A percentile compares a stretch with the other conserved stretches of the same genome.
phyloP scores from a whole-genome alignment of 2,329 filamentous ascomycete genomes.

The Fusarium devonianum region DNA sequence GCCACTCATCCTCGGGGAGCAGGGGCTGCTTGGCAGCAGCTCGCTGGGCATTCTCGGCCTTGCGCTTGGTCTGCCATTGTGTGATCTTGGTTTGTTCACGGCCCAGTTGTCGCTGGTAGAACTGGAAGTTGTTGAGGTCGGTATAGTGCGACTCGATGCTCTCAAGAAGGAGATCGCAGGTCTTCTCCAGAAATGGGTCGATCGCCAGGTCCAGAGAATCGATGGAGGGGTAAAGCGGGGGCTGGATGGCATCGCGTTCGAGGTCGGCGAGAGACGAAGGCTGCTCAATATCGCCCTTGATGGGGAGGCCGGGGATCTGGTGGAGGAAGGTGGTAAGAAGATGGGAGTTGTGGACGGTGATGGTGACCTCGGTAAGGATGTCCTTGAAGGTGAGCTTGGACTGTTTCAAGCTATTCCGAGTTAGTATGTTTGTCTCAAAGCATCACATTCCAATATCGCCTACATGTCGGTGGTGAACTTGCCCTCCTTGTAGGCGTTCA shows the following conservation, averaged over 20 bases:
- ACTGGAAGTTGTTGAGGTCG: slow-evolving; percentile 98
- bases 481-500: slow-evolving; percentile 91
- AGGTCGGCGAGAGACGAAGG: slow-evolving; percentile 83
- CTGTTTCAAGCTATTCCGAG: slow-evolving; percentile 78
- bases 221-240: slow-evolving; percentile 84
- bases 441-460: slow-evolving; percentile 41
- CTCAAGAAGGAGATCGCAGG: slow-evolving; percentile 93
- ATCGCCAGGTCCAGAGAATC: slow-evolving; percentile 91
- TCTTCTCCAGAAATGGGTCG: slow-evolving; percentile 98
- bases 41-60: slow-evolving; percentile 90
- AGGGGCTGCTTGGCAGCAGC: slow-evolving; percentile 85
- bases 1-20: slow-evolving; percentile 97
- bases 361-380: slow-evolving; percentile 87
- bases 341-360: slow-evolving; percentile 95
- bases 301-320: slow-evolving; percentile 77
- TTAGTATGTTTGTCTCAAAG: slow-evolving; percentile 18
- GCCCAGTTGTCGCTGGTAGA: slow-evolving; percentile 90
- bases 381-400: slow-evolving; percentile 93
- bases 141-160: slow-evolving; percentile 98
- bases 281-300: slow-evolving; percentile 71
- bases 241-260: slow-evolving; percentile 66
- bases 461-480: slow-evolving; percentile 98
- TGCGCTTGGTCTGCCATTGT: slow-evolving; percentile 95
- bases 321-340: slow-evolving; percentile 94
- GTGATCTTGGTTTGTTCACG: slow-evolving; percentile 97